These are phyloP conservation scores for Neurospora sp. DNA, from an alignment of 495 filamentous ascomycete genomes.

Conservation along the genomic window DNA sequence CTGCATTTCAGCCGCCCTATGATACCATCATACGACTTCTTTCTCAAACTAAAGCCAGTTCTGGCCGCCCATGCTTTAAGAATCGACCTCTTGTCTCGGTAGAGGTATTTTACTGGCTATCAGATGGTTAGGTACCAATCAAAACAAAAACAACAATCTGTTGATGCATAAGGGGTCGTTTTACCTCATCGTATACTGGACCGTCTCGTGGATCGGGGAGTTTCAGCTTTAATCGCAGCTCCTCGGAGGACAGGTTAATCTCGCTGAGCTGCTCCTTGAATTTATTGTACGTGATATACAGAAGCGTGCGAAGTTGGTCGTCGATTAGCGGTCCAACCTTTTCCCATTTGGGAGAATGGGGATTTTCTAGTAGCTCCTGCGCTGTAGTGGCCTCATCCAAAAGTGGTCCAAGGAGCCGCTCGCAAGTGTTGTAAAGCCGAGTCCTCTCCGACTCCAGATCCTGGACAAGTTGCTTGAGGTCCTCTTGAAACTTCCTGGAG, in stretches of 20 bases:
- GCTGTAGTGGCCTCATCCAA: background rate
- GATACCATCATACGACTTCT: background rate
- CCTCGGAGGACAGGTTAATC: background rate
- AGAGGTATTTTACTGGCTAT: background rate
- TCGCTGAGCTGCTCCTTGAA: conserved; percentile 2
- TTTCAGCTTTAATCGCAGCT: background rate
- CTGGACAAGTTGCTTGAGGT: background rate
- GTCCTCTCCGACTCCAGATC: conserved; percentile 1
- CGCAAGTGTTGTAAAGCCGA: conserved; percentile 5
- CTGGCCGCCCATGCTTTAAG: background rate
- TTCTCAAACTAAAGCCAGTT: background rate
- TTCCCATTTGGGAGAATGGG: conserved; percentile 3
- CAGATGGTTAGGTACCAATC: background rate
- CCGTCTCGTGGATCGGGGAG: background rate
- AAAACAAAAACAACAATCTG: too few relatives aligned
- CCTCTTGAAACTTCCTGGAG: conserved; percentile 13
- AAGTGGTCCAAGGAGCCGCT: conserved; percentile 2
- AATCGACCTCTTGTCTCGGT: background rate
- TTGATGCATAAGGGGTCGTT: background rate
- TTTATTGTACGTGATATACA: background rate
- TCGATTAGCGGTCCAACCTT: background rate
- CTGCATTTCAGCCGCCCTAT: background rate
- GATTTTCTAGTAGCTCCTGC: conserved; percentile 1
- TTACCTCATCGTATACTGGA: background rate
- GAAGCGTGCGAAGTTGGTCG: background rate